phyloP scores from a whole-genome alignment of 768 basidiomycete genomes.

The Tremella mesenterica region DNA sequence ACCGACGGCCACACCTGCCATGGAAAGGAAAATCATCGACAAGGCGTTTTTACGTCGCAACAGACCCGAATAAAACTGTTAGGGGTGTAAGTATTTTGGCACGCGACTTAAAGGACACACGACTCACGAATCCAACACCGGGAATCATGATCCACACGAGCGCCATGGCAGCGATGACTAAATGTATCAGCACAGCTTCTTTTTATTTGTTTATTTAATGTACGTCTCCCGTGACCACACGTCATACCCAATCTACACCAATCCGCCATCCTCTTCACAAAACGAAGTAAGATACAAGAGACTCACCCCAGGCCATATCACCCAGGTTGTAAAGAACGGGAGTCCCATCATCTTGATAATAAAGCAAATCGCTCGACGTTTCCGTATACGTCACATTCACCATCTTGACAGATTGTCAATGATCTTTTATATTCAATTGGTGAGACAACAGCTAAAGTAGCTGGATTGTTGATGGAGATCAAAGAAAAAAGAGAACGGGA shows the following conservation, averaged over 20 bases:
- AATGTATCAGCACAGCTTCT: too few species aligned
- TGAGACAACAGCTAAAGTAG: too few species aligned
- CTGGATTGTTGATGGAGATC: too few species aligned
- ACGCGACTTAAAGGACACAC: too few species aligned
- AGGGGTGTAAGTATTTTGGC: too few species aligned
- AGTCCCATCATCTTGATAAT: conserved; percentile 25
- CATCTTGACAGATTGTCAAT: conserved; percentile 26
- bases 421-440: too few species aligned
- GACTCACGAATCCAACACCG: conserved; percentile 40
- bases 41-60: conserved; percentile 48
- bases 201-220: too few species aligned
- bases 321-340: conserved; percentile 39
- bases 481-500: too few species aligned
- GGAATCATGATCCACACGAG: conserved; percentile 48
- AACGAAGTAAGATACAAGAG: too few species aligned
- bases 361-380: conserved; percentile 30
- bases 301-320: conserved; percentile 43
- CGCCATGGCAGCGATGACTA: conserved; percentile 32
- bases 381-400: conserved; percentile 40
- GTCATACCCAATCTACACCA: too few species aligned
- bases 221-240: too few species aligned
- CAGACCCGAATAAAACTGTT: conserved; percentile 46
- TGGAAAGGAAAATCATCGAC: conserved; percentile 45
- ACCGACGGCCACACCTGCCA: conserved; percentile 44
- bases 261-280: too few species aligned